phyloP scores from a whole-genome alignment of 2,329 filamentous ascomycete species.

The Chalaropsis thielavioides region DNA sequence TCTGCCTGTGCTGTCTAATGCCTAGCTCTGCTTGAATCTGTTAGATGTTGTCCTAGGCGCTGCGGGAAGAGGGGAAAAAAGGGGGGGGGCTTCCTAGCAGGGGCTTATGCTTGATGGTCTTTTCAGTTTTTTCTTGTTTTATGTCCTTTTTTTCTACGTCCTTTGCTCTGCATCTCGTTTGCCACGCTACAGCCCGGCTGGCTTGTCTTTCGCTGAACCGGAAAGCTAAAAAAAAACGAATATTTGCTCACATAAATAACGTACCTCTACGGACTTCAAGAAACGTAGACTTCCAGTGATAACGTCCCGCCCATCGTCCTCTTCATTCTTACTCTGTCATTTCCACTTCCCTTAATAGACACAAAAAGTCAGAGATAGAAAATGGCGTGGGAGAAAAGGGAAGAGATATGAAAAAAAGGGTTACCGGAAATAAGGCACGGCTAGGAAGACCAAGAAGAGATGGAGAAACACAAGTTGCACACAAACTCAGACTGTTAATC shows the following conservation, averaged over 20 bases:
- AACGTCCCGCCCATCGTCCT: not conserved
- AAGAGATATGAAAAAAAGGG: not conserved
- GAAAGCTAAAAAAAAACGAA: not conserved
- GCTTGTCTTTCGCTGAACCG: not conserved
- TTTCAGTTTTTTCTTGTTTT: not conserved
- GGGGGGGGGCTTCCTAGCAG: too few species aligned
- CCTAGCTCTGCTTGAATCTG: not conserved
- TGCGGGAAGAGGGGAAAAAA: not conserved
- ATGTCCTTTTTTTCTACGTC: not conserved
- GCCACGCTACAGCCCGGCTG: not conserved
- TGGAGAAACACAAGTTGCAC: not conserved
- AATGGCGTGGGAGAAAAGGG: not conserved
- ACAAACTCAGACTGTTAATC: too few species aligned
- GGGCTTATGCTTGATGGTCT: too few species aligned
- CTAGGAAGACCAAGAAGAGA: not conserved
- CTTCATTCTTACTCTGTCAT: not conserved
- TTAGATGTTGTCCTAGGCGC: not conserved
- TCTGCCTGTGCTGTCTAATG: not conserved
- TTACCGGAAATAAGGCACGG: too few species aligned
- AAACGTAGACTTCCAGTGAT: too few species aligned
- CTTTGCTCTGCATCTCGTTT: not conserved
- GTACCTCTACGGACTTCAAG: too few species aligned
- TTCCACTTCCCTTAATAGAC: not conserved
- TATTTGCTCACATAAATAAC: not conserved
- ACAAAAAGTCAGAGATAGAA: not conserved